A percentile compares a stretch with the other conserved stretches of the same genome.
These are phyloP conservation scores for Paracamarosporium sp. DNA, from an alignment of 2,329 filamentous ascomycete species.

Conservation along the genomic window DNA sequence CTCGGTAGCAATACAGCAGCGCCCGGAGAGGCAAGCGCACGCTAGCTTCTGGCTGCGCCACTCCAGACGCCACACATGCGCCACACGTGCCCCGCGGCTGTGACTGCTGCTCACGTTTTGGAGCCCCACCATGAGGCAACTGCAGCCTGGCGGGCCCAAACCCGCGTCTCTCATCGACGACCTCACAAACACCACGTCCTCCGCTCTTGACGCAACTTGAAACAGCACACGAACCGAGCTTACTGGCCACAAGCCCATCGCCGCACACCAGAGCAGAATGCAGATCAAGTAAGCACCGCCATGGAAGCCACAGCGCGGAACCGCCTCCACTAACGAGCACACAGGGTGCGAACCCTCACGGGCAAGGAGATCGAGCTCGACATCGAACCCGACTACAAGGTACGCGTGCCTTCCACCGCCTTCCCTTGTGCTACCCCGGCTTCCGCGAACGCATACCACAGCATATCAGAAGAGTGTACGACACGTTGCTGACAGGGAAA, in stretches of 20 bases:
- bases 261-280: slow-evolving; percentile 22
- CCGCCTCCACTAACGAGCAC: slow-evolving; percentile 13
- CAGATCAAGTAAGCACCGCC: slow-evolving; percentile 43
- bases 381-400: slow-evolving; percentile 93
- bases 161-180: slow-evolving; percentile 3
- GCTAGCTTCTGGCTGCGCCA: slow-evolving; percentile 1
- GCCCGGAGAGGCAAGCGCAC: not conserved
- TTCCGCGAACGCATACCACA: not conserved
- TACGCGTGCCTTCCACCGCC: slow-evolving; percentile 48
- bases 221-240: too few species aligned
- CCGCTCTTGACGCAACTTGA: not conserved
- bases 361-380: slow-evolving; percentile 99
- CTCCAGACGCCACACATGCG: slow-evolving; percentile 1
- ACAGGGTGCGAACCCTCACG: slow-evolving; percentile 93
- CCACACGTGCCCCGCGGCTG: slow-evolving; percentile 17
- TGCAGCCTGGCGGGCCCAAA: slow-evolving; percentile 17
- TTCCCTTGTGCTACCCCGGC: not conserved
- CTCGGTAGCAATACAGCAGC: not conserved
- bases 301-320: not conserved
- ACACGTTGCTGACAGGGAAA: slow-evolving; percentile 14
- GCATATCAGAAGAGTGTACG: not conserved
- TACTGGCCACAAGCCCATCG: not conserved
- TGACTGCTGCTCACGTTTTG: not conserved
- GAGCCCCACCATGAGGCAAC: slow-evolving; percentile 23
- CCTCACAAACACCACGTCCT: slow-evolving; percentile 7